Base-by-base conservation (phyloP, 164 flowering plant genomes). In the Umbilicus rupestris region DNA sequence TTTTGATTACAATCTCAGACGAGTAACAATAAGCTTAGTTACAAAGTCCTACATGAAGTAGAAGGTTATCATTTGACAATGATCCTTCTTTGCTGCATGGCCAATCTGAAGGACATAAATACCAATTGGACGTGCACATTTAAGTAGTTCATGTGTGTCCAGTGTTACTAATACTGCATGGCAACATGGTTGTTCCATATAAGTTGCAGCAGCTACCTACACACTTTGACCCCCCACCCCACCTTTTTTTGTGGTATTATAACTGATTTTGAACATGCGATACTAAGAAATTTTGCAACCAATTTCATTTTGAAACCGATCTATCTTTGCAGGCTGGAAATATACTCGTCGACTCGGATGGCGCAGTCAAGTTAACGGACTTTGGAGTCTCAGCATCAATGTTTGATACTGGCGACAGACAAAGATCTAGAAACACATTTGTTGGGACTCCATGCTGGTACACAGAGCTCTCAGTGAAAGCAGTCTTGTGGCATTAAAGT, bases 361-460 rank as follows among this genome's bases (percentile, higher is more conserved):
- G 99, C 63, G 68, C 85, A 10, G 85, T 95, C 30, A 95, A 87
- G 82, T 75, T 95, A 68, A 97, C 88, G 15, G 99, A 95, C 71
- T 95, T 87, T 80, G 97, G 99, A 62, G 97, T 95, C 28, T 87
- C 97, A 68, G 96, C 99, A 28, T 84, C 91, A 79, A 85, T 92
- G 97, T 92, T 92, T 85, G 97, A 95, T 75, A 71, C 85, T 49
- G 97, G 99, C 49, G 96, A 90, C 73, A 82, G 99, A 55, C 99
- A 87, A 42, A 88, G 89, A n/a, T 75, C 97, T 15, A 84, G 99
- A 78, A 95, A 92, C 72, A 89, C 99, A 2, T 95, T 95, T 80
- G 99, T 89, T 67, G 99, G 99, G 66, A 95, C 99, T 65, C 99
- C 99, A 33, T 95, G 99, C 92, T 95, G 99, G 99, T 89, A 59